Evolutionary conservation across 176 grass and related monocot species (phyloP).

Genomic region (Sorghum bicolor): DNA sequence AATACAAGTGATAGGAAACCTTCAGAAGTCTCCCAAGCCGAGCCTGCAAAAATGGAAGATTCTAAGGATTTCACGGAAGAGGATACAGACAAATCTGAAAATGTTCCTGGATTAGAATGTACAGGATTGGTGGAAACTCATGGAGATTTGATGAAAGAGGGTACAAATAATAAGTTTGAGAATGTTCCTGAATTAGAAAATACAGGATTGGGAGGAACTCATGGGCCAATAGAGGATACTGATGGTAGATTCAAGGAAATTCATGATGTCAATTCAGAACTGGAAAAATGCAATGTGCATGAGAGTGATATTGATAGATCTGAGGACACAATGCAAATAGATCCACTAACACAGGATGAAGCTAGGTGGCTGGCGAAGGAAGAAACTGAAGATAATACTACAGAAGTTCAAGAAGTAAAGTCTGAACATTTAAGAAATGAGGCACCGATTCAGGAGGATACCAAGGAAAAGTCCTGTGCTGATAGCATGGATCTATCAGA

Average conservation of each 20-base stretch:
- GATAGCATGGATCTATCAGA: background rate
- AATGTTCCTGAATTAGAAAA: background rate
- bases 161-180: background rate
- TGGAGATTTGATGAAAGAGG: background rate
- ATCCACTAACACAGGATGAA: background rate
- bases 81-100: slow-evolving; percentile 1
- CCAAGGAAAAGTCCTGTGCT: slow-evolving; percentile 18
- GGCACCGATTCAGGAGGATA: background rate
- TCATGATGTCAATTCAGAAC: slow-evolving; percentile 13
- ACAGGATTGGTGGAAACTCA: slow-evolving; percentile 1
- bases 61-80: background rate
- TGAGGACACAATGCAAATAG: background rate
- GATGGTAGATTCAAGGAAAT: slow-evolving; percentile 14
- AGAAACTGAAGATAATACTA: background rate
- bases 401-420: slow-evolving; percentile 21
- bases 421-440: background rate
- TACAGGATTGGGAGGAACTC: slow-evolving; percentile 1
- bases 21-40: background rate
- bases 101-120: slow-evolving; percentile 8
- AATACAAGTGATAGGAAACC: background rate
- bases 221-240: slow-evolving; percentile 2
- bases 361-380: background rate
- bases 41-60: background rate
- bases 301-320: background rate
- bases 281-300: background rate